Base-by-base conservation (phyloP, 2,329 filamentous ascomycete species). In the Karstenula rhodostoma region DNA sequence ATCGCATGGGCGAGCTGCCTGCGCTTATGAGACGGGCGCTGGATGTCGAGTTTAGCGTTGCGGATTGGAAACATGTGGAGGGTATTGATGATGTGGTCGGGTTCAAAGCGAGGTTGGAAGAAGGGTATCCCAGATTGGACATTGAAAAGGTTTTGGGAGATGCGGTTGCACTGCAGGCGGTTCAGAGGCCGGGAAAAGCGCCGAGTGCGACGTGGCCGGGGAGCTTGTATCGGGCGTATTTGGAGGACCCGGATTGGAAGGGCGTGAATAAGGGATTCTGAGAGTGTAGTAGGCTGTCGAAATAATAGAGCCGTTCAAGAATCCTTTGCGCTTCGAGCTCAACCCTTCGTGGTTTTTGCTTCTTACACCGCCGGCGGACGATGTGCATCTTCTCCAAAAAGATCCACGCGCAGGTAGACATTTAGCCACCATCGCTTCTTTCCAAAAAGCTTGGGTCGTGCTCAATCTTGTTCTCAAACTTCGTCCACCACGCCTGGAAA, bases 401-500 rank as follows among this genome's bases (percentile, higher is more conserved):
- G 19, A 17, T 32, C 29, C 32, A n/a, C 10, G 25, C 13, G 8
- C 6, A 40, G 1, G 37, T 17, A 19, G 2, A 9, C 23, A 9
- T 56, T 74, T 67, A 78, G 29, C 69, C 73, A 17, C 83, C 82
- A 65, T 87, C 86, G 58, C 84, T 87, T 70, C 89, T 87, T 79
- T 98, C 94, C 67, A 99, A 81, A 76, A 99, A 99, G 7, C 87
- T 87, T 0, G 95, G 94, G 80, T 99, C 95, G 65, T 87, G 85
- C 70, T 94, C 90, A 42, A 99, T 86, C 73, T 89, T 90, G 62
- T 87, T 87, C 82, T 99, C 94, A 80, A 99, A 99, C 79, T 97
- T 98, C 62, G 84, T 86, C 95, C 96, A 99, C 95, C 96, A 99
- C 60, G 96, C 93, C 80, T 96, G 90, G 77, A 99, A 99, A 5